Conservation (phyloP, 768 basidiomycete genomes). For the Sutorius australiensis region DNA sequence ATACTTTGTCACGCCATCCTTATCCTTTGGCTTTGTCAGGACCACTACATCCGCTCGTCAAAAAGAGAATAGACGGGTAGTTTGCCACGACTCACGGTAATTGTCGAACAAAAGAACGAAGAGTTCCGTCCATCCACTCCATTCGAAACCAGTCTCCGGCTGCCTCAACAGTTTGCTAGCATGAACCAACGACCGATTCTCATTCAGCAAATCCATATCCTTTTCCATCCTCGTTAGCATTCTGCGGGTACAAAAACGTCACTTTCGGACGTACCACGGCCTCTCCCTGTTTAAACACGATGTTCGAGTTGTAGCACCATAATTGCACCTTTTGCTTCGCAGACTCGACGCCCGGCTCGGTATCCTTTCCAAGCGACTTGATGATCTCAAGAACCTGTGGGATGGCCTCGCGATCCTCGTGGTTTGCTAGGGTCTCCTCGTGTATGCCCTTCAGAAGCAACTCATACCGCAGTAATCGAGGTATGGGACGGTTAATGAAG, state of each 20-base stretch:
- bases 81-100: conserved; percentile 59
- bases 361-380: conserved; percentile 80
- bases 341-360: conserved; percentile 79
- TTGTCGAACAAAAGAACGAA: conserved; percentile 93
- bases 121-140: conserved; percentile 88
- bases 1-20: conserved; percentile 71
- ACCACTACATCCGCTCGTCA: conserved; percentile 55
- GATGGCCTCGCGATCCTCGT: conserved; percentile 81
- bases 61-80: not conserved
- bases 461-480: conserved; percentile 84
- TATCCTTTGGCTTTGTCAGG: conserved; percentile 81
- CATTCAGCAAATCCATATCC: conserved; percentile 89
- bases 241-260: not conserved
- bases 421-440: conserved; percentile 66
- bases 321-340: conserved; percentile 88
- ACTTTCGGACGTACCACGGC: conserved; percentile 42
- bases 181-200: conserved; percentile 79
- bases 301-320: conserved; percentile 78
- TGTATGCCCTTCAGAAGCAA: conserved; percentile 77
- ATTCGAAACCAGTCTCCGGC: conserved; percentile 83
- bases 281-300: conserved; percentile 79
- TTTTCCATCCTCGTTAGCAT: conserved; percentile 20
- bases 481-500: conserved; percentile 91
- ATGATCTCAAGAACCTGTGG: conserved; percentile 86
- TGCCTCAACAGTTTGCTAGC: conserved; percentile 81